Conservation (phyloP, 2,329 filamentous ascomycete genomes). For the Annulohypoxylon truncatum region DNA sequence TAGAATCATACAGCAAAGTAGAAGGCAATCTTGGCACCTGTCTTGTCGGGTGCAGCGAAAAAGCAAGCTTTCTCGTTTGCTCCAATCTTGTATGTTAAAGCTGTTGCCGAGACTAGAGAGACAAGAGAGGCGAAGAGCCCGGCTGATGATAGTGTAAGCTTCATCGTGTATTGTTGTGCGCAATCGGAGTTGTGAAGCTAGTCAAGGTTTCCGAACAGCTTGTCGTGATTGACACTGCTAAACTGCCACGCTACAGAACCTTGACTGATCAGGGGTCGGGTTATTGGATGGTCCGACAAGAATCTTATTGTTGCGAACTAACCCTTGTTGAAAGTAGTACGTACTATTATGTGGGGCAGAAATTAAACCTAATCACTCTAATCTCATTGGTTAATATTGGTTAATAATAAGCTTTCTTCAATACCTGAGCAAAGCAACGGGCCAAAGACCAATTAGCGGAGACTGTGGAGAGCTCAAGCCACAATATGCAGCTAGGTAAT, state of each 20-base stretch:
- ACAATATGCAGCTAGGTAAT: slow-evolving; percentile 24
- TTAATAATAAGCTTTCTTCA: not conserved
- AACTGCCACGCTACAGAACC: slow-evolving; percentile 29
- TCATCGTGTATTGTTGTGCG: slow-evolving; percentile 65
- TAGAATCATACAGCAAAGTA: slow-evolving; percentile 87
- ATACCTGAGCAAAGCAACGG: slow-evolving; percentile 21
- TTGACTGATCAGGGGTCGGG: slow-evolving; percentile 29
- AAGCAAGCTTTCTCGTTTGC: slow-evolving; percentile 98
- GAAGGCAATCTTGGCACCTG: slow-evolving; percentile 91
- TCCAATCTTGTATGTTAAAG: slow-evolving; percentile 90
- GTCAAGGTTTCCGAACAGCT: slow-evolving; percentile 42
- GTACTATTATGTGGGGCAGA: slow-evolving; percentile 3
- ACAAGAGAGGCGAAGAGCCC: slow-evolving; percentile 78
- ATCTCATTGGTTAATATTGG: slow-evolving; percentile 11
- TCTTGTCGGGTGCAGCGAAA: slow-evolving; percentile 81
- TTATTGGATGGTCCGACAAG: slow-evolving; percentile 33
- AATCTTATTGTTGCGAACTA: not conserved
- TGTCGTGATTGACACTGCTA: slow-evolving; percentile 37
- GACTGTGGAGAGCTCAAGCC: slow-evolving; percentile 36
- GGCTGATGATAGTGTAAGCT: slow-evolving; percentile 68
- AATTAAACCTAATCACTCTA: slow-evolving; percentile 12
- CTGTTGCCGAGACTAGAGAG: slow-evolving; percentile 82
- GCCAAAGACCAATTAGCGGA: not conserved
- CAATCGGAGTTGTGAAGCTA: slow-evolving; percentile 38
- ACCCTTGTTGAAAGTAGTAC: not conserved